A percentile compares a stretch with the other conserved stretches of the same genome.
Evolutionary conservation across 768 basidiomycete species (phyloP).

Genomic region (Lyophyllum decastes): DNA sequence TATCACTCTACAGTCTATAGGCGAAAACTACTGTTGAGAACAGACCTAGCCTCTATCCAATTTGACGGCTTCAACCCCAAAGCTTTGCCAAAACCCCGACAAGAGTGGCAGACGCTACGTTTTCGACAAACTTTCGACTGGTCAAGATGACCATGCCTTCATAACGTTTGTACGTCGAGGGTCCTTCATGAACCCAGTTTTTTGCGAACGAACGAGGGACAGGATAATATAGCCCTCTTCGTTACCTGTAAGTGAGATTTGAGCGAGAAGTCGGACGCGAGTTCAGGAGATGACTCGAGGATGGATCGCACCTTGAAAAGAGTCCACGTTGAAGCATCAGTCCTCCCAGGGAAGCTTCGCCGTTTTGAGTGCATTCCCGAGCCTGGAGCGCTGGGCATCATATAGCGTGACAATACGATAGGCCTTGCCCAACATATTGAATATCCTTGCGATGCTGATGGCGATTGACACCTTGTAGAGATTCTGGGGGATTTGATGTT

Average conservation of each 20-base stretch:
- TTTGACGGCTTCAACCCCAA: constrained; percentile 13
- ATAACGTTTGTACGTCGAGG: constrained; percentile 72
- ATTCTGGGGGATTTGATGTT: constrained; percentile 43
- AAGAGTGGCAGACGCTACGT: constrained; percentile 29
- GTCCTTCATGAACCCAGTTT: constrained; percentile 63
- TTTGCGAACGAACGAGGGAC: constrained; percentile 64
- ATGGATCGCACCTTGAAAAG: constrained; percentile 64
- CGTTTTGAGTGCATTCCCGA: constrained; percentile 52
- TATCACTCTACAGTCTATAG: neutral
- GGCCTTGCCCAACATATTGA: constrained; percentile 36
- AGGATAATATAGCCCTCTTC: constrained; percentile 75
- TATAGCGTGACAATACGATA: constrained; percentile 76
- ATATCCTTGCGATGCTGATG: constrained; percentile 44
- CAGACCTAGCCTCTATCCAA: constrained; percentile 18
- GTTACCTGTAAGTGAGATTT: constrained; percentile 49
- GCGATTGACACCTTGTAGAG: constrained; percentile 47
- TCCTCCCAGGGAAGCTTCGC: constrained; percentile 53
- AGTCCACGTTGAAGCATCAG: constrained; percentile 75
- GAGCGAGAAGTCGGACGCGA: neutral
- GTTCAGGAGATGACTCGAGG: neutral
- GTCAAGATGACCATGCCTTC: constrained; percentile 69
- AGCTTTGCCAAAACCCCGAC: constrained; percentile 31
- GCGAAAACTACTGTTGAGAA: constrained; percentile 10
- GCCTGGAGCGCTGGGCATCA: constrained; percentile 59
- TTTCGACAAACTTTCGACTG: constrained; percentile 51